These are phyloP conservation scores for Aegilops sharonensis DNA, from an alignment of 176 grass and related monocot species.

Conservation along the genomic window DNA sequence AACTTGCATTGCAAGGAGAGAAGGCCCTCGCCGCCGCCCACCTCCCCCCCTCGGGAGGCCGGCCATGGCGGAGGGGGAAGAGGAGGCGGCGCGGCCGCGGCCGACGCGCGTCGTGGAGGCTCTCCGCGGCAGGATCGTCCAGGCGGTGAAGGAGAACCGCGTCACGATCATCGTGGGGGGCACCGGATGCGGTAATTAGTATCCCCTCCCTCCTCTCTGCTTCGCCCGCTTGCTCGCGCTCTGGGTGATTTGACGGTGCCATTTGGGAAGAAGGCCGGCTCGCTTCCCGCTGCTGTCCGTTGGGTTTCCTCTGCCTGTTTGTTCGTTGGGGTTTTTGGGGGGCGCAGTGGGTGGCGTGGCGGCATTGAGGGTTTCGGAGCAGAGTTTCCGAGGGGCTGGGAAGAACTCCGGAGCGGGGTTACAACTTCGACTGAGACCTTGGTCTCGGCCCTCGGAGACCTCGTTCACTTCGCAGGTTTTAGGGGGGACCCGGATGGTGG, in stretches of 20 bases:
- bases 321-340: neutral
- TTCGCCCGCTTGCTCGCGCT: neutral
- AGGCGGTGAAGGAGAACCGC: slow-evolving; percentile 78
- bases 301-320: neutral
- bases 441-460: too few species aligned
- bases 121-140: slow-evolving; percentile 78
- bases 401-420: neutral
- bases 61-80: slow-evolving; percentile 16
- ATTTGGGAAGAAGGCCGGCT: neutral
- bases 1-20: slow-evolving; percentile 32
- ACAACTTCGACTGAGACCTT: neutral
- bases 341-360: neutral
- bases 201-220: neutral
- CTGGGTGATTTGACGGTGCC: neutral
- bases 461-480: too few species aligned
- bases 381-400: neutral
- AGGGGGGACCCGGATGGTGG: too few species aligned
- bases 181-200: slow-evolving; percentile 71
- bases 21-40: neutral
- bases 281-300: neutral
- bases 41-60: neutral
- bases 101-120: slow-evolving; percentile 58
- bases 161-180: slow-evolving; percentile 86
- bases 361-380: too few species aligned
- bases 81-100: neutral